These are phyloP conservation scores for Agaricales sp. DNA, from an alignment of 1,284 basidiomycete genomes.

Conservation along the genomic window DNA sequence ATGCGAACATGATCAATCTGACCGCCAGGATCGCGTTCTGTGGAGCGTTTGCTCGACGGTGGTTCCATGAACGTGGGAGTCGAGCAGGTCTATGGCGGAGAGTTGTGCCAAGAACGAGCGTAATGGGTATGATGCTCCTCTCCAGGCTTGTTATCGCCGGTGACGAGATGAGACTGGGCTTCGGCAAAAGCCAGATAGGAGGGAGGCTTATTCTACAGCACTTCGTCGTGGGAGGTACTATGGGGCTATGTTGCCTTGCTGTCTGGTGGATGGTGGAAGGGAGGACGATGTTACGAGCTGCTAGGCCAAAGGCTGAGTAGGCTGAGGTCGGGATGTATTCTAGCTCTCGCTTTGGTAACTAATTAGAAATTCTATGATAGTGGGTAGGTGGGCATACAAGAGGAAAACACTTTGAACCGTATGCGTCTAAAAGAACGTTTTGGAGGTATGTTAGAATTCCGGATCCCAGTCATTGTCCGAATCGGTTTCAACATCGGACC, in stretches of 20 bases:
- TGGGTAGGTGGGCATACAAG: too few relatives aligned
- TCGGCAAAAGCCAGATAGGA: too few relatives aligned
- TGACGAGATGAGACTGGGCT: not conserved
- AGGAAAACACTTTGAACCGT: too few relatives aligned
- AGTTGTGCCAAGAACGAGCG: not conserved
- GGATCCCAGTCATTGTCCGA: too few relatives aligned
- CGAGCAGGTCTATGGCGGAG: not conserved
- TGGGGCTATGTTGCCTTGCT: not conserved
- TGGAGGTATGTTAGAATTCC: too few relatives aligned
- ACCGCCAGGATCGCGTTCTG: slow-evolving; percentile 42
- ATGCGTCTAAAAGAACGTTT: too few relatives aligned
- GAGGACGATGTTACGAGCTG: not conserved
- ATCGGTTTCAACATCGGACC: too few relatives aligned
- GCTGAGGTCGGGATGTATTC: too few relatives aligned
- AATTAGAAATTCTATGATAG: too few relatives aligned
- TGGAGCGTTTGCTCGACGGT: not conserved
- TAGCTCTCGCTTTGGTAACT: too few relatives aligned
- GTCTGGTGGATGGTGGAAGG: not conserved
- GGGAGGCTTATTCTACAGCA: not conserved
- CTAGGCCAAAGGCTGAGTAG: too few relatives aligned
- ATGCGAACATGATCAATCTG: slow-evolving; percentile 64
- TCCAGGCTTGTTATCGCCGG: not conserved
- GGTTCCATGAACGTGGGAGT: not conserved
- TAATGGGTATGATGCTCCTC: not conserved
- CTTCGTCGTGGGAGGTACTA: not conserved